Conservation (phyloP, 345 rosid genomes). For the Excoecaria cochinchinensis region DNA sequence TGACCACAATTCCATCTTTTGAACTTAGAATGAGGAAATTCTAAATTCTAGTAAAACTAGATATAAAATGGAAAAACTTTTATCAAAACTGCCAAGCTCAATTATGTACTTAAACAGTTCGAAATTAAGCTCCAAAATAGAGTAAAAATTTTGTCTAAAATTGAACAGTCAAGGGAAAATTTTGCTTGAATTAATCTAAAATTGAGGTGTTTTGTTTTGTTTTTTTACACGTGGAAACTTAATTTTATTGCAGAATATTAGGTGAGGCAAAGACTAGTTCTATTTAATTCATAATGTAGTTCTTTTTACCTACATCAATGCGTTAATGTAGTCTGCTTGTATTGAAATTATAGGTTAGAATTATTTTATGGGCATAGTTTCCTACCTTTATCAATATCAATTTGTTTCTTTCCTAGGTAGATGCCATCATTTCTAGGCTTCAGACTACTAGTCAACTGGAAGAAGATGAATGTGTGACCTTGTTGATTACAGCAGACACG, state of each 20-base stretch:
- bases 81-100: too few relatives aligned
- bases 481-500: conserved; percentile 85
- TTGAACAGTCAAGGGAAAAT: too few relatives aligned
- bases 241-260: not conserved
- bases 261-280: not conserved
- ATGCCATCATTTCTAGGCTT: conserved; percentile 60
- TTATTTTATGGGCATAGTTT: not conserved
- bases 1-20: too few relatives aligned
- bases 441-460: conserved; percentile 31
- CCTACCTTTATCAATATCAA: not conserved
- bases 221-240: not conserved
- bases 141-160: too few relatives aligned
- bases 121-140: too few relatives aligned
- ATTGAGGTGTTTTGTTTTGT: too few relatives aligned
- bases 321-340: not conserved
- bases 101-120: too few relatives aligned
- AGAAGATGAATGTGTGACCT: conserved; percentile 47
- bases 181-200: too few relatives aligned
- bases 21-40: too few relatives aligned
- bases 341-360: not conserved
- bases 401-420: conserved; percentile 49
- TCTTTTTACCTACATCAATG: too few relatives aligned
- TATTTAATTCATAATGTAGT: not conserved
- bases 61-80: too few relatives aligned
- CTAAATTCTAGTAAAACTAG: too few relatives aligned